Base-by-base conservation (phyloP, 169 alveolate genomes). In the Amoebophrya sp. region DNA sequence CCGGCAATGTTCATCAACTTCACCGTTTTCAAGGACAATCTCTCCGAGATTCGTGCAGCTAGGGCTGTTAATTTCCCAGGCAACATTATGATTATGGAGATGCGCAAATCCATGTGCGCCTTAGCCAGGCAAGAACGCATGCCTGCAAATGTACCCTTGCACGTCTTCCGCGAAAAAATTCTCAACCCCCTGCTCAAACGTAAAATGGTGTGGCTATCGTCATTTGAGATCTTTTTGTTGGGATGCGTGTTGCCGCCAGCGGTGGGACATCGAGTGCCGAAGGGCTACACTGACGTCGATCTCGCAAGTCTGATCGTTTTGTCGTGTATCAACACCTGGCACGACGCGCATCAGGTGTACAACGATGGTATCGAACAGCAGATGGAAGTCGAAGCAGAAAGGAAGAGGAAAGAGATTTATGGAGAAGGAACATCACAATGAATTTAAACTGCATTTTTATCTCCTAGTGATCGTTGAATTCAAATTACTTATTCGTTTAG, bases 401-500 rank as follows among this genome's bases (percentile, higher is more conserved):
- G 83, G 83, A 65, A 65, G 83, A 29, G 83, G 36, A 65, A 65
- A 36, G 83, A 65, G 26, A 65, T 65, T n/a, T n/a, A n/a, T n/a
- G n/a, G n/a, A n/a, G n/a, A n/a, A n/a, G n/a, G n/a, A n/a, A n/a
- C n/a, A n/a, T n/a, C n/a, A n/a, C n/a, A n/a, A n/a, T n/a, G n/a
- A n/a, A n/a, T n/a, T n/a, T n/a, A n/a, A n/a, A n/a, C n/a, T n/a
- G n/a, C n/a, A n/a, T n/a, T n/a, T n/a, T n/a, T n/a, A n/a, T n/a
- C n/a, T n/a, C n/a, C n/a, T n/a, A n/a, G n/a, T n/a, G n/a, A n/a
- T n/a, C n/a, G n/a, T n/a, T n/a, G n/a, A n/a, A n/a, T n/a, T n/a
- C n/a, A n/a, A n/a, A n/a, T n/a, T n/a, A n/a, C n/a, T n/a, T n/a
- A n/a, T n/a, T n/a, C n/a, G n/a, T n/a, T n/a, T n/a, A n/a, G n/a